Conservation (phyloP, 2,329 filamentous ascomycete genomes). For the Penicillium verrucosum region DNA sequence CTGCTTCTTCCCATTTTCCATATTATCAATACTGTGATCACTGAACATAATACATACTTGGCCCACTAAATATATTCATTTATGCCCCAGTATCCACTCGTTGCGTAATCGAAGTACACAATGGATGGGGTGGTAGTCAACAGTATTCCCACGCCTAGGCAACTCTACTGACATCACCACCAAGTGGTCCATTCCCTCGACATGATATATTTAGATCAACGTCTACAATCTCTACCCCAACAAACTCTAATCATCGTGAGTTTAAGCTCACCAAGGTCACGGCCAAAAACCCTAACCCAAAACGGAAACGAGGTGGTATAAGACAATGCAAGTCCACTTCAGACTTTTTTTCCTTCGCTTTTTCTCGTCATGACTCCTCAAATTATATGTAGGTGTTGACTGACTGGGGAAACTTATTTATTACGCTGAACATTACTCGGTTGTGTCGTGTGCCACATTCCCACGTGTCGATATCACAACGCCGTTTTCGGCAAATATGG, state of each 20-base stretch:
- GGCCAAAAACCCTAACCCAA: background rate
- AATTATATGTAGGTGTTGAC: too few relatives aligned
- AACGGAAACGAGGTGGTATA: background rate
- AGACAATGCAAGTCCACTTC: background rate
- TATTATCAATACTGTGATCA: constrained; percentile 9
- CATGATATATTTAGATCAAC: background rate
- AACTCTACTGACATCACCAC: background rate
- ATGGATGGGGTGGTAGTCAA: background rate
- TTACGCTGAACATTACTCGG: too few relatives aligned
- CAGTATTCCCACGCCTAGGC: background rate
- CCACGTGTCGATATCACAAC: background rate
- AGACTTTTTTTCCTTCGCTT: background rate
- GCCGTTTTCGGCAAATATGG: background rate
- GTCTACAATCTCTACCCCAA: background rate
- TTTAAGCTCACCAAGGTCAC: background rate
- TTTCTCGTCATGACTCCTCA: background rate
- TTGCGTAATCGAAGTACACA: background rate
- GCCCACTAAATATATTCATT: background rate
- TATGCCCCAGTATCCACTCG: background rate
- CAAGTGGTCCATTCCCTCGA: background rate
- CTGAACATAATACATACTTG: constrained; percentile 16
- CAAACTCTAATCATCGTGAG: background rate
- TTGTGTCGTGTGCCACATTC: background rate
- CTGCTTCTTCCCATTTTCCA: background rate
- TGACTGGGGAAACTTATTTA: background rate